These are phyloP conservation scores for Parietaria judaica DNA, from an alignment of 306 rosid genomes.

Conservation along the genomic window DNA sequence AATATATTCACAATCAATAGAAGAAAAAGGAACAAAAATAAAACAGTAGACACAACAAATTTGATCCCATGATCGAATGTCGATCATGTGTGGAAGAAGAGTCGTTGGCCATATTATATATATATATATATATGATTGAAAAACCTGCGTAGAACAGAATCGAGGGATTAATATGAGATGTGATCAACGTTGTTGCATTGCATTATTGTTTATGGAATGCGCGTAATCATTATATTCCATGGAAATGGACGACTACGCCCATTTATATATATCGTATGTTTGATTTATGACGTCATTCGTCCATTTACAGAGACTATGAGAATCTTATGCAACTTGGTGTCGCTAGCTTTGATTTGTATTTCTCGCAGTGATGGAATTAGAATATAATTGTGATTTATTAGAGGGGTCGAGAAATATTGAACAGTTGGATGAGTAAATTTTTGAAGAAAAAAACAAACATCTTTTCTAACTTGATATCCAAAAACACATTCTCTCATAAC, in stretches of 20 bases:
- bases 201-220: neutral
- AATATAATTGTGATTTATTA: too few species aligned
- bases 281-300: neutral
- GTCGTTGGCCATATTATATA: neutral
- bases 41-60: neutral
- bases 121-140: neutral
- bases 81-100: neutral
- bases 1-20: too few species aligned
- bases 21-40: too few species aligned
- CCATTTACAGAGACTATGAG: too few species aligned
- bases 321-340: too few species aligned
- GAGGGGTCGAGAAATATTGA: too few species aligned
- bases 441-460: too few species aligned
- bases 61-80: slow-evolving; percentile 4
- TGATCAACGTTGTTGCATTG: neutral
- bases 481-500: too few species aligned
- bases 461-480: too few species aligned
- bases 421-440: too few species aligned
- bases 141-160: slow-evolving; percentile 1
- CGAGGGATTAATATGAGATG: slow-evolving; percentile 7
- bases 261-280: slow-evolving; percentile 12
- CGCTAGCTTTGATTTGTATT: too few species aligned
- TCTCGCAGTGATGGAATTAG: too few species aligned
- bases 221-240: slow-evolving; percentile 25
- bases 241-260: slow-evolving; percentile 2